A percentile compares a stretch with the other conserved stretches of the same genome.
These are phyloP conservation scores for Triangularia setosa DNA, from an alignment of 2,329 filamentous ascomycete genomes.

Conservation along the genomic window DNA sequence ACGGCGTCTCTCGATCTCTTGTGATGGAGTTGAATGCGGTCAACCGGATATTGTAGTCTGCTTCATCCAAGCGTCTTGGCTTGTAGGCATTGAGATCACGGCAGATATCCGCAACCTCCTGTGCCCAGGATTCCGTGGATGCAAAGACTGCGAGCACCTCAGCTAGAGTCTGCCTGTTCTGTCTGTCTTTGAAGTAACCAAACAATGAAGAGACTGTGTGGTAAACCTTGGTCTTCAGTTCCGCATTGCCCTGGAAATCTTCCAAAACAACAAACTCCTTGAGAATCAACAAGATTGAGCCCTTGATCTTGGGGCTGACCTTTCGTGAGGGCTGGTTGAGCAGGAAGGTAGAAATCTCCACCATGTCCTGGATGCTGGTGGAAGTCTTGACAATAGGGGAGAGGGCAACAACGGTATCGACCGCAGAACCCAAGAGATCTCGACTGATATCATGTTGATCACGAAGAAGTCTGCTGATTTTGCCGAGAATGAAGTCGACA, in stretches of 20 bases:
- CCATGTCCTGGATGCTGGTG: conserved; percentile 69
- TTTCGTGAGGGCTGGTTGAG: conserved; percentile 79
- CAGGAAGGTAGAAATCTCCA: conserved; percentile 75
- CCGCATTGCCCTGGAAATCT: conserved; percentile 50
- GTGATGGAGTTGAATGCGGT: conserved; percentile 72
- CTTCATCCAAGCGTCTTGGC: conserved; percentile 69
- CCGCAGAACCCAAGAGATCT: conserved; percentile 72
- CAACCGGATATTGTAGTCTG: conserved; percentile 81
- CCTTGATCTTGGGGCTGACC: conserved; percentile 80
- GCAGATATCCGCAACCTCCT: conserved; percentile 66
- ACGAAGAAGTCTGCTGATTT: conserved; percentile 62
- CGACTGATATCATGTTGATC: conserved; percentile 59
- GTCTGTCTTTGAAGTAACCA: conserved; percentile 80
- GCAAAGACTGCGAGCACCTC: conserved; percentile 70
- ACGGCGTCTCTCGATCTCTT: conserved; percentile 51
- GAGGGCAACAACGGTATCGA: conserved; percentile 74
- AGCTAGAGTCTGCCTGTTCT: conserved; percentile 70
- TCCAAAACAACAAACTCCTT: conserved; percentile 73
- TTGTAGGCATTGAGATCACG: conserved; percentile 77
- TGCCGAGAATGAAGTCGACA: conserved; percentile 58
- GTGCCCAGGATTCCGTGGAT: conserved; percentile 55
- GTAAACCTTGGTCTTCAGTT: conserved; percentile 64
- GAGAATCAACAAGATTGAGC: conserved; percentile 72
- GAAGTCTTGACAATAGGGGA: conserved; percentile 65
- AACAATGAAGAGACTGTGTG: conserved; percentile 76